Evolutionary conservation across 192 early-diverging fungal genomes (phyloP).

Genomic region (Coemansia sp.): DNA sequence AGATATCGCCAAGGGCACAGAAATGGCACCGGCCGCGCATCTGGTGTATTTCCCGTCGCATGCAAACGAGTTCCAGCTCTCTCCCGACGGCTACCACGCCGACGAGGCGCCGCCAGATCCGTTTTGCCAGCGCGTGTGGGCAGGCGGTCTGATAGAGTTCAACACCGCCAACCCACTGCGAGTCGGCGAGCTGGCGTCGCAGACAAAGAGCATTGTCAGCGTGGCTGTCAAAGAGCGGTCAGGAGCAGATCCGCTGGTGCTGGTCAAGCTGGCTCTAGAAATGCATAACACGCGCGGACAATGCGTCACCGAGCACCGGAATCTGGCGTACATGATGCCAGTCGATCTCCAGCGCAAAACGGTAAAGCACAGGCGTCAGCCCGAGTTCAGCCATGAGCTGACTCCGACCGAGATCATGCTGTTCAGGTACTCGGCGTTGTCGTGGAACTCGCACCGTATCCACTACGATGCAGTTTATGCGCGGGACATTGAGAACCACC

Average conservation of each 20-base stretch:
- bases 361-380: constrained; percentile 46
- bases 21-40: constrained; percentile 72
- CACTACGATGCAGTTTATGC: constrained; percentile 82
- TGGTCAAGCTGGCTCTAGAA: constrained; percentile 68
- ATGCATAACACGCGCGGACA: constrained; percentile 61
- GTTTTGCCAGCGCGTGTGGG: constrained; percentile 84
- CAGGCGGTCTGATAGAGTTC: constrained; percentile 69
- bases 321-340: constrained; percentile 64
- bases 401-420: constrained; percentile 67
- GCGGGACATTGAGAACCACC: constrained; percentile 63
- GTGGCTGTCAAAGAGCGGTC: constrained; percentile 56
- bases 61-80: constrained; percentile 61
- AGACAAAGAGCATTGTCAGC: constrained; percentile 57
- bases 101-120: constrained; percentile 74
- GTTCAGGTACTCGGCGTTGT: constrained; percentile 87
- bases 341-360: constrained; percentile 23
- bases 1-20: constrained; percentile 35
- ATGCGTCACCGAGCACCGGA: constrained; percentile 63
- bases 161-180: constrained; percentile 58
- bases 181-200: constrained; percentile 61
- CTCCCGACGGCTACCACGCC: constrained; percentile 80
- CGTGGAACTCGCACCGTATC: constrained; percentile 87
- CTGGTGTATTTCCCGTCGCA: constrained; percentile 78
- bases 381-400: constrained; percentile 61
- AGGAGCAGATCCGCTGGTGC: constrained; percentile 58